Evolutionary conservation across 2,329 filamentous ascomycete species (phyloP).

Genomic region (Onygenales sp.): DNA sequence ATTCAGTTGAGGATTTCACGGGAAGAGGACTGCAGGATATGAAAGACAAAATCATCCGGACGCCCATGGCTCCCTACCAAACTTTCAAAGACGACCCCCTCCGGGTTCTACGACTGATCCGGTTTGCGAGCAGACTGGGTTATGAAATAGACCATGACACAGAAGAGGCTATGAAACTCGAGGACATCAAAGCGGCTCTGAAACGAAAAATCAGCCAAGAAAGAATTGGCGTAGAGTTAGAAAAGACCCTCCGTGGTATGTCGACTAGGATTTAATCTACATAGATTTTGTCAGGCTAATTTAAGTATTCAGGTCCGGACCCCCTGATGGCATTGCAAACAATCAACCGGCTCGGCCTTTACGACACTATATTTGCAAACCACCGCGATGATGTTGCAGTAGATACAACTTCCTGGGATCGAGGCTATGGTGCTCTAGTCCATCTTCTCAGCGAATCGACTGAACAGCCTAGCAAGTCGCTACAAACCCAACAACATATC

Average conservation of each 20-base stretch:
- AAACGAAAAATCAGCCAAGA: conserved; percentile 85
- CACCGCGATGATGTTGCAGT: conserved; percentile 43
- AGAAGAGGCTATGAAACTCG: conserved; percentile 64
- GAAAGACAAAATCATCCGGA: conserved; percentile 62
- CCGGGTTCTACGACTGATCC: conserved; percentile 72
- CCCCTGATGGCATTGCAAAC: conserved; percentile 28
- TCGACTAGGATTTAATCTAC: conserved; percentile 1
- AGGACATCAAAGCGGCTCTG: conserved; percentile 70
- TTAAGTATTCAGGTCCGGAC: conserved; percentile 23
- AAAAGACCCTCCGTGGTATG: conserved; percentile 77
- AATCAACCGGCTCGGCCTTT: conserved; percentile 30
- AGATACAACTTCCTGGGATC: conserved; percentile 50
- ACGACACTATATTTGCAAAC: conserved; percentile 33
- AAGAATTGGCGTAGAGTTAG: conserved; percentile 73
- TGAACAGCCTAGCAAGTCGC: conserved; percentile 23
- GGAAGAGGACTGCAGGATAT: conserved; percentile 65
- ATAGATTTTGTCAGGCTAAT: not conserved
- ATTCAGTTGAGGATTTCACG: conserved; percentile 75
- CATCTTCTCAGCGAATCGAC: conserved; percentile 32
- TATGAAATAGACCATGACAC: conserved; percentile 68
- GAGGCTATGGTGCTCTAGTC: conserved; percentile 56
- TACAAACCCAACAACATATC: conserved; percentile 11
- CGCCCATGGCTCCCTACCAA: conserved; percentile 76
- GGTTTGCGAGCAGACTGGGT: conserved; percentile 76
- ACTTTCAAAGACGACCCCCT: conserved; percentile 94